Evolutionary conservation across 495 filamentous ascomycete genomes (phyloP).

Genomic region (Neurospora africana): DNA sequence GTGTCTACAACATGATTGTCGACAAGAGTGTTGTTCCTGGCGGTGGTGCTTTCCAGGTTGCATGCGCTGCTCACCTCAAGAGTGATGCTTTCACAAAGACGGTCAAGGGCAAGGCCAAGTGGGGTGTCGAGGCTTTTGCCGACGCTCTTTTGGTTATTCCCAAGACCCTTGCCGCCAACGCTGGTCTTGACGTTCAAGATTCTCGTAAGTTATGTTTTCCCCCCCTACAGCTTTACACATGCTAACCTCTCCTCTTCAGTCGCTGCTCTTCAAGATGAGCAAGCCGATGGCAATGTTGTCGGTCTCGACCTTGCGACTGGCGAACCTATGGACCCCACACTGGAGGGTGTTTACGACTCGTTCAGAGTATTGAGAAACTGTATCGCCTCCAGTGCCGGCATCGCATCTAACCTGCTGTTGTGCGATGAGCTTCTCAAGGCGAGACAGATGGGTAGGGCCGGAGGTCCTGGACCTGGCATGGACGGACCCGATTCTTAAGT

Average conservation of each 20-base stretch:
- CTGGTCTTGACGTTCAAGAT: slow-evolving; percentile 94
- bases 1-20: slow-evolving; percentile 98
- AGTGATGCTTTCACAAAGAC: slow-evolving; percentile 72
- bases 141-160: slow-evolving; percentile 91
- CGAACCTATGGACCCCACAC: slow-evolving; percentile 90
- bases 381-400: slow-evolving; percentile 86
- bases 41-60: slow-evolving; percentile 91
- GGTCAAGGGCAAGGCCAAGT: slow-evolving; percentile 95
- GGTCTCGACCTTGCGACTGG: slow-evolving; percentile 80
- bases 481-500: slow-evolving; percentile 38
- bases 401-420: slow-evolving; percentile 87
- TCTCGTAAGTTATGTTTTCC: slow-evolving; percentile 46
- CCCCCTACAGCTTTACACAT: neutral
- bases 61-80: slow-evolving; percentile 79
- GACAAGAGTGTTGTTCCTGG: slow-evolving; percentile 91
- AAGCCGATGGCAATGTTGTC: slow-evolving; percentile 70
- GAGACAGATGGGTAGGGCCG: slow-evolving; percentile 69
- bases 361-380: slow-evolving; percentile 91
- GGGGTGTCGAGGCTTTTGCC: slow-evolving; percentile 85
- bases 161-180: slow-evolving; percentile 93
- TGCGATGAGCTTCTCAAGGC: slow-evolving; percentile 98
- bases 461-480: slow-evolving; percentile 43
- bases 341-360: slow-evolving; percentile 88
- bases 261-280: slow-evolving; percentile 76
- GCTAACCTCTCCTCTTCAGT: slow-evolving; percentile 38